phyloP scores from a whole-genome alignment of 169 alveolate genomes.

The Plasmodium yoelii region DNA sequence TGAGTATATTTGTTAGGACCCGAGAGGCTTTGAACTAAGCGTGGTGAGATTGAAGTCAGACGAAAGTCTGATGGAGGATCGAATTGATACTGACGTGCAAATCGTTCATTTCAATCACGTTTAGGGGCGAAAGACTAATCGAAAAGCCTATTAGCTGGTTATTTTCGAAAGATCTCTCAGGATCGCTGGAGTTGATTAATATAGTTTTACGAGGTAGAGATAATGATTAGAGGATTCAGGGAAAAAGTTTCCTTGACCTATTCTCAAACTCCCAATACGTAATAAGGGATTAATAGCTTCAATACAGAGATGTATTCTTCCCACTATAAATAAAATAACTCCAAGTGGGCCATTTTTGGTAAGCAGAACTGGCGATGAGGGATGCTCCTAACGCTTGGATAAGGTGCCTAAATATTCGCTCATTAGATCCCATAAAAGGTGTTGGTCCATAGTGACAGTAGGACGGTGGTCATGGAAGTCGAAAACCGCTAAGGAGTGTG shows the following conservation, averaged over 20 bases:
- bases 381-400: conserved; percentile 93
- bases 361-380: conserved; percentile 96
- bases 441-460: conserved; percentile 92
- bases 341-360: conserved; percentile 95
- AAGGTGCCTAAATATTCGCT: conserved; percentile 93
- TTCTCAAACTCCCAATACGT: conserved; percentile 86
- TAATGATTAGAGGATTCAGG: conserved; percentile 91
- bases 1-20: conserved; percentile 93
- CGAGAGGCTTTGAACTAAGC: conserved; percentile 94
- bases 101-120: conserved; percentile 93
- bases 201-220: conserved; percentile 91
- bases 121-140: conserved; percentile 95
- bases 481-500: conserved; percentile 95
- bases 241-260: conserved; percentile 89
- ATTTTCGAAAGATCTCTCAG: conserved; percentile 95
- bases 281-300: conserved; percentile 5
- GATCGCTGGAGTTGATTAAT: conserved; percentile 91
- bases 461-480: conserved; percentile 95
- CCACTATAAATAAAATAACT: conserved; percentile 85
- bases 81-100: conserved; percentile 93
- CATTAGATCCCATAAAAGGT: conserved; percentile 93
- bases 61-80: conserved; percentile 94
- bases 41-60: conserved; percentile 93
- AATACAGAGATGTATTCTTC: background rate
- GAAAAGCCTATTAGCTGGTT: conserved; percentile 96